phyloP scores from a whole-genome alignment of 2,329 filamentous ascomycete genomes.

The Fusarium scirpi region DNA sequence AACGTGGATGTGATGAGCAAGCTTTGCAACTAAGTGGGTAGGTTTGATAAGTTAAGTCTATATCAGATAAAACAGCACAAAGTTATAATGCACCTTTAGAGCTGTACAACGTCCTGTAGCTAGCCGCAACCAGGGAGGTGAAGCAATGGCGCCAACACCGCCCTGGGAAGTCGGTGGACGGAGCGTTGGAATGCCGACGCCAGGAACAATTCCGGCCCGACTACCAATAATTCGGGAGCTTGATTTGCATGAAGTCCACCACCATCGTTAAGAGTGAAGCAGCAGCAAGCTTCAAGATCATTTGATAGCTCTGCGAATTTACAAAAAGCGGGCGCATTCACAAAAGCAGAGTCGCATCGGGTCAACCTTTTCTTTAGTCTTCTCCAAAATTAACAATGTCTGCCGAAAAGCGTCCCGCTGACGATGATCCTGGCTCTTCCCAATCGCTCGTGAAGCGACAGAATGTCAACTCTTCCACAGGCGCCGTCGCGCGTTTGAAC shows the following conservation, averaged over 20 bases:
- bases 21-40: background rate
- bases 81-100: background rate
- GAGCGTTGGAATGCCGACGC: conserved; percentile 39
- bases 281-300: conserved; percentile 31
- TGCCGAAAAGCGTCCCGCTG: conserved; percentile 90
- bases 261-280: conserved; percentile 23
- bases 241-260: conserved; percentile 37
- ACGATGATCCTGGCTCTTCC: conserved; percentile 80
- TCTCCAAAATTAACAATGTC: conserved; percentile 72
- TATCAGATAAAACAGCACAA: background rate
- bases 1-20: background rate
- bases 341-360: conserved; percentile 22
- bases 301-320: conserved; percentile 15
- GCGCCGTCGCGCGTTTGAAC: conserved; percentile 64
- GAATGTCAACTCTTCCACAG: conserved; percentile 68
- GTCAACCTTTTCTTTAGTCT: background rate
- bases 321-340: conserved; percentile 11
- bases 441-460: conserved; percentile 92
- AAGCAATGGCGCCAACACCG: conserved; percentile 38
- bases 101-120: conserved; percentile 11
- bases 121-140: conserved; percentile 27
- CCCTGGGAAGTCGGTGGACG: conserved; percentile 42
- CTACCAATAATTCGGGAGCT: conserved; percentile 46
- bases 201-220: conserved; percentile 55
- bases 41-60: background rate